Base-by-base conservation (phyloP, 192 early-diverging fungal species). In the Spizellomyces sp. region DNA sequence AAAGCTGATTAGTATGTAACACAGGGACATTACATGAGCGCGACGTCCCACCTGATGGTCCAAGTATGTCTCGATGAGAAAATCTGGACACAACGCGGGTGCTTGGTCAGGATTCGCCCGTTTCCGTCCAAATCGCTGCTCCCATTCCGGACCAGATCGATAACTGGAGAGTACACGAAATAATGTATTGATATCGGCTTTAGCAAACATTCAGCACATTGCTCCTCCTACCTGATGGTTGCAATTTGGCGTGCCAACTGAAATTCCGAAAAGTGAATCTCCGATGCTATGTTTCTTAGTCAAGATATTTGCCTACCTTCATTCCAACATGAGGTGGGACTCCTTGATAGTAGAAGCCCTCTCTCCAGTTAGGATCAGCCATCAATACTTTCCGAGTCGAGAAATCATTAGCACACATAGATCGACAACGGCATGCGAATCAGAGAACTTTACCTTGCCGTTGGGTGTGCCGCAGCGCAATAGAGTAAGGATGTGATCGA, bases 71-170 rank as follows among this genome's bases (percentile, higher is more conserved):
- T 99, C 96, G 66, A 99, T 96, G 66, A 94, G 69, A 76, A 95
- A 96, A 72, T 99, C 96, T 0, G 96, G 89, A 61, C 93, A 95
- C 54, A 98, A 77, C 0, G 89, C 89, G 2, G 95, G 94, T 14
- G 90, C 76, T 64, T 88, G 82, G 41, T 90, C 81, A 10, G 91
- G 90, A 17, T 88, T 83, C 8, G 87, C 81, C 44, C 96, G 86
- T 45, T 91, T 91, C 14, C 94, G 80, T 7, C 96, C 95, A 78
- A 98, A 98, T 19, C 96, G 83, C 75, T 90, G 85, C 76, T 97
- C 96, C 96, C 96, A 98, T 81, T 98, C 96, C 45, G 96, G 96
- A 0, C 96, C 96, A 6, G 95, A 96, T 17, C 96, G 89, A 75
- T 98, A 98, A 52, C 62, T 63, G 44, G 12, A 12, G 5, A 2